A percentile compares a stretch with the other conserved stretches of the same genome.
These are phyloP conservation scores for Entonaema liquescens DNA, from an alignment of 495 filamentous ascomycete genomes.

Conservation along the genomic window DNA sequence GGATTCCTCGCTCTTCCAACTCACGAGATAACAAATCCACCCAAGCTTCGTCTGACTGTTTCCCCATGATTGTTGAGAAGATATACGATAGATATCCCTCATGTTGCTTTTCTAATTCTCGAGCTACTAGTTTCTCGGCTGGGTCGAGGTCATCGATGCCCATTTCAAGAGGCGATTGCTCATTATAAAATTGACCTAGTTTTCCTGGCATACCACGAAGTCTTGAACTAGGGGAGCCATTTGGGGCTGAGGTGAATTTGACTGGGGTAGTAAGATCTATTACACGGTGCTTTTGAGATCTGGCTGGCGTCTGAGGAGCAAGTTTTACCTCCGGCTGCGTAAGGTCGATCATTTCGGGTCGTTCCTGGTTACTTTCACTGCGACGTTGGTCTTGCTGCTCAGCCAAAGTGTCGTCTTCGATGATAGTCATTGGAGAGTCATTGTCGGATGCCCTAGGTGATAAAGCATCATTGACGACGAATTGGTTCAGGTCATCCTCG, in stretches of 20 bases:
- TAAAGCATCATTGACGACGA: conserved; percentile 47
- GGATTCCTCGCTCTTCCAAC: conserved; percentile 20
- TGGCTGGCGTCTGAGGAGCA: conserved; percentile 20
- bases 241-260: neutral
- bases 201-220: neutral
- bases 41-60: conserved; percentile 11
- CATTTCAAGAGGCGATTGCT: conserved; percentile 16
- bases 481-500: conserved; percentile 58
- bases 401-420: neutral
- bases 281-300: conserved; percentile 9
- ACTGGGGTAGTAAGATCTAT: conserved; percentile 36
- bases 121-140: conserved; percentile 29
- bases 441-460: neutral
- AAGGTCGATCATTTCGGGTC: conserved; percentile 9
- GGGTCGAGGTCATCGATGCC: conserved; percentile 32
- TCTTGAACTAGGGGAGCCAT: neutral
- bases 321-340: neutral
- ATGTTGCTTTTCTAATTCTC: conserved; percentile 20
- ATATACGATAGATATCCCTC: conserved; percentile 16
- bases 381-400: conserved; percentile 2
- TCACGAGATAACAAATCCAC: neutral
- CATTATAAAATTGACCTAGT: conserved; percentile 10
- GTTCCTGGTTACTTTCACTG: neutral
- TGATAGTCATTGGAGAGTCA: conserved; percentile 32
- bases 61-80: conserved; percentile 10